Evolutionary conservation across 805 yeast species (phyloP).

Genomic region (Zygosaccharomyces gambellarensis): DNA sequence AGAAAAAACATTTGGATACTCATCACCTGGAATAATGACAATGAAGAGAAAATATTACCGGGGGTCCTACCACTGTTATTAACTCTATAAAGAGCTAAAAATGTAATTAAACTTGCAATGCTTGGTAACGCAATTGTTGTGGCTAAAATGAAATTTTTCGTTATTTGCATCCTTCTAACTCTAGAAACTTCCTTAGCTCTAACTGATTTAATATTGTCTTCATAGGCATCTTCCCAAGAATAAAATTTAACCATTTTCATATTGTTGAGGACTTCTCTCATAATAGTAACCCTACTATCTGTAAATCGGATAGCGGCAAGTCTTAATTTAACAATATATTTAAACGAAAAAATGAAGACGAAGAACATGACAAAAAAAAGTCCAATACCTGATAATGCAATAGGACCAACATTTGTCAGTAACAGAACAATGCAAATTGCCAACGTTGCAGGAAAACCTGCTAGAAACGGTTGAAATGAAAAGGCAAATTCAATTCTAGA

Average conservation of each 20-base stretch:
- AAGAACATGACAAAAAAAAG: constrained; percentile 41
- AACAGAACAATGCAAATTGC: constrained; percentile 60
- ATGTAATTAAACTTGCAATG: constrained; percentile 63
- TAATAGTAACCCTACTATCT: constrained; percentile 68
- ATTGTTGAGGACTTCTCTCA: constrained; percentile 73
- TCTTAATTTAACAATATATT: constrained; percentile 51
- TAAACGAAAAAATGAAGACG: constrained; percentile 45
- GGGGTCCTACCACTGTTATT: constrained; percentile 42
- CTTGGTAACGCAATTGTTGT: constrained; percentile 63
- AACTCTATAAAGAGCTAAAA: constrained; percentile 44
- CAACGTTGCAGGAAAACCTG: constrained; percentile 61
- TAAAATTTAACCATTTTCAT: constrained; percentile 82
- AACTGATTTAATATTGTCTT: constrained; percentile 46
- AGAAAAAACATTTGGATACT: constrained; percentile 60
- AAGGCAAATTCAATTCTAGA: constrained; percentile 74
- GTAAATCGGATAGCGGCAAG: constrained; percentile 56
- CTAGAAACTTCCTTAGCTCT: constrained; percentile 59
- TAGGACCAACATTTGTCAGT: constrained; percentile 62
- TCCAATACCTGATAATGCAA: constrained; percentile 68
- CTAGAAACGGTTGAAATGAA: constrained; percentile 60
- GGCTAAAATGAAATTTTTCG: constrained; percentile 61
- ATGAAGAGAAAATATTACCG: constrained; percentile 63
- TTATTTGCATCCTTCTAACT: constrained; percentile 58
- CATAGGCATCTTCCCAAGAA: constrained; percentile 87
- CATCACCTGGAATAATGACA: constrained; percentile 60